Conservation (phyloP, 176 grass and related monocot species). For the Lolium multiflorum region DNA sequence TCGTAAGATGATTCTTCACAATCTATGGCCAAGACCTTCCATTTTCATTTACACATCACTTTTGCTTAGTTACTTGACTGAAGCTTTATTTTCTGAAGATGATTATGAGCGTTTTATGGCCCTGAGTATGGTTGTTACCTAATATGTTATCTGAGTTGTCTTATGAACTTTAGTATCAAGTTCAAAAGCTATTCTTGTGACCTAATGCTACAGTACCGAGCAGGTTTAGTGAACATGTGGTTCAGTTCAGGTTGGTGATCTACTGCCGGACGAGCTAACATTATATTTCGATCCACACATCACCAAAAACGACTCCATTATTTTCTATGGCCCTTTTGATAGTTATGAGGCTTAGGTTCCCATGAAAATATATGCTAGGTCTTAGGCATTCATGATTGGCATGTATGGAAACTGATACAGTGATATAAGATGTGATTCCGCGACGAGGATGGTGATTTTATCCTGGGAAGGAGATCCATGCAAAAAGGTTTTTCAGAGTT, state of each 20-base stretch:
- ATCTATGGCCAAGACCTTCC: conserved; percentile 31
- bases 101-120: neutral
- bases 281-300: neutral
- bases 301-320: neutral
- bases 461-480: neutral
- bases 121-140: neutral
- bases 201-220: neutral
- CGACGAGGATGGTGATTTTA: neutral
- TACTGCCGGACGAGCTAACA: neutral
- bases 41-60: conserved; percentile 9
- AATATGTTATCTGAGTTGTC: neutral
- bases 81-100: conserved; percentile 11
- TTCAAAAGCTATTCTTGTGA: neutral
- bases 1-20: conserved; percentile 5
- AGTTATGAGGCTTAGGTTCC: neutral
- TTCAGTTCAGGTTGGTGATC: neutral
- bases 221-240: neutral
- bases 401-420: neutral
- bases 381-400: neutral
- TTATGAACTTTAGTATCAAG: neutral
- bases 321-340: conserved; percentile 3
- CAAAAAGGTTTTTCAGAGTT: neutral
- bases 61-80: conserved; percentile 17
- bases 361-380: neutral
- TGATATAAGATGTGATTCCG: neutral